A percentile compares a stretch with the other conserved stretches of the same genome.
phyloP scores from a whole-genome alignment of 192 early-diverging fungal genomes.

The Rhizophagus prolifer region DNA sequence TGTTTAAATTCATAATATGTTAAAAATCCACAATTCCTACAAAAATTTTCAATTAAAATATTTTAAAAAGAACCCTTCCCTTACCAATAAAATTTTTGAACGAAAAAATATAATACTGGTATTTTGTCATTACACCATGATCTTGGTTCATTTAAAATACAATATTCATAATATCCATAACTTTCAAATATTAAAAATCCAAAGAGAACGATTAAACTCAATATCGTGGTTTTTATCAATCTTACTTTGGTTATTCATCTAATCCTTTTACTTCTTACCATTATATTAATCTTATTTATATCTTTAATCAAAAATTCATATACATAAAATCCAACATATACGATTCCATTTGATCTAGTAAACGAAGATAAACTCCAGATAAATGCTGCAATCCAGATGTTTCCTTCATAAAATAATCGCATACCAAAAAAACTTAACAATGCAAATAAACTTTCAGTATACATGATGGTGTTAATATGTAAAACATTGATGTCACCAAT shows the following conservation, averaged over 20 bases:
- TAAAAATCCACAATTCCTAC: conserved; percentile 84
- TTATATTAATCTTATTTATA: background rate
- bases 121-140: conserved; percentile 66
- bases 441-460: conserved; percentile 87
- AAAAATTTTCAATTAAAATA: background rate
- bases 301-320: conserved; percentile 60
- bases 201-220: conserved; percentile 42
- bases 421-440: conserved; percentile 78
- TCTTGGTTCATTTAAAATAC: conserved; percentile 41
- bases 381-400: conserved; percentile 62
- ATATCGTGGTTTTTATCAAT: conserved; percentile 28
- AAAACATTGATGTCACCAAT: conserved; percentile 66
- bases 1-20: conserved; percentile 79
- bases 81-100: conserved; percentile 86
- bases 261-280: too few relatives aligned
- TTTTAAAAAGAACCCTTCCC: too few relatives aligned
- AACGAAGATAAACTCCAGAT: conserved; percentile 57
- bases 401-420: conserved; percentile 46
- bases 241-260: background rate
- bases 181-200: conserved; percentile 66
- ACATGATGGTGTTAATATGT: conserved; percentile 74
- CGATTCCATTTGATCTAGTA: conserved; percentile 78
- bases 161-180: conserved; percentile 64
- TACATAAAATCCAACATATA: conserved; percentile 80
- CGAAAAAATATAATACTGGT: conserved; percentile 78